phyloP scores from a whole-genome alignment of 495 filamentous ascomycete species.

The Trichoderma parareesei region DNA sequence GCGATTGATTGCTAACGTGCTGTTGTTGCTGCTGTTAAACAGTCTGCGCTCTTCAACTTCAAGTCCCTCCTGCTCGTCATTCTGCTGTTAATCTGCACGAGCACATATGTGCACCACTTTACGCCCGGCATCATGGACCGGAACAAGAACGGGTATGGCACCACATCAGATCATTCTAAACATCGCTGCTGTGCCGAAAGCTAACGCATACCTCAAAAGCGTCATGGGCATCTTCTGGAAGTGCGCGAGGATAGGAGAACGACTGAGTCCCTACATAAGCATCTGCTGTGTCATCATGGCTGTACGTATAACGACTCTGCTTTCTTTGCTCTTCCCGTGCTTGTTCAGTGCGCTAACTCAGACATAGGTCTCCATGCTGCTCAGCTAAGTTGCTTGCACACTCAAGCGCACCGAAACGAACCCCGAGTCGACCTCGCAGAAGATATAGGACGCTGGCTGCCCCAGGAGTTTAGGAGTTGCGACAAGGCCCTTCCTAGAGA shows the following conservation, averaged over 20 bases:
- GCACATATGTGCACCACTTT: constrained; percentile 81
- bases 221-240: constrained; percentile 94
- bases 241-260: constrained; percentile 84
- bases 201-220: constrained; percentile 32
- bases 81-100: constrained; percentile 91
- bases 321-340: neutral
- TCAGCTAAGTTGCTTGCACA: neutral
- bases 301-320: constrained; percentile 35
- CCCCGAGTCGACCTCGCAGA: neutral
- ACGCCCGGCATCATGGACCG: constrained; percentile 89
- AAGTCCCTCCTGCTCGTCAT: constrained; percentile 87
- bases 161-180: neutral
- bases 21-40: constrained; percentile 6
- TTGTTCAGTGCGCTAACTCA: neutral
- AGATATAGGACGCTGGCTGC: neutral
- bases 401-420: neutral
- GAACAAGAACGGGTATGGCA: constrained; percentile 74
- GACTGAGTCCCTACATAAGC: constrained; percentile 92
- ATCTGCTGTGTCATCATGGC: constrained; percentile 93
- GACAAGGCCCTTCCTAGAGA: neutral
- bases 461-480: neutral
- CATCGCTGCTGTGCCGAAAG: neutral
- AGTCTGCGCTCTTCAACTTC: constrained; percentile 98
- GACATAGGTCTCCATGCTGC: constrained; percentile 8
- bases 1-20: constrained; percentile 22